These are phyloP conservation scores for Neoboletus brunneissimus DNA, from an alignment of 768 basidiomycete species.

Conservation along the genomic window DNA sequence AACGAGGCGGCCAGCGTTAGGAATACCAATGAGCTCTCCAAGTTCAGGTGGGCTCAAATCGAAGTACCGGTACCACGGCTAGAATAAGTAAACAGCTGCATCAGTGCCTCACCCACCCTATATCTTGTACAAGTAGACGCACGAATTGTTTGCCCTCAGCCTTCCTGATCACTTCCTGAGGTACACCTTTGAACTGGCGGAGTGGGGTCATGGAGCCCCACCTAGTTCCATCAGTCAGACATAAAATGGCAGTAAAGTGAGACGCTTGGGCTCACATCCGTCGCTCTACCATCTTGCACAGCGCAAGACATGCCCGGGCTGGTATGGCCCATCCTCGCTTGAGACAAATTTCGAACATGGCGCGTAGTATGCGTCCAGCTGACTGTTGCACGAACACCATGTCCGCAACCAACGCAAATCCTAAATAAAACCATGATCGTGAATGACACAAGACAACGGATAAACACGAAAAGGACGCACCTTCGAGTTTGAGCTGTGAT, in stretches of 20 bases:
- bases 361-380: slow-evolving; percentile 93
- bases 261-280: slow-evolving; percentile 53
- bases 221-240: slow-evolving; percentile 41
- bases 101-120: neutral
- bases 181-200: slow-evolving; percentile 92
- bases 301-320: slow-evolving; percentile 83
- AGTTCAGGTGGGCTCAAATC: slow-evolving; percentile 90
- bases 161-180: slow-evolving; percentile 78
- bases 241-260: neutral
- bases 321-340: slow-evolving; percentile 98
- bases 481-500: slow-evolving; percentile 90
- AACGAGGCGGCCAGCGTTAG: slow-evolving; percentile 88
- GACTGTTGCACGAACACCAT: slow-evolving; percentile 98
- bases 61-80: slow-evolving; percentile 98
- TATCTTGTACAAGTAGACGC: slow-evolving; percentile 27
- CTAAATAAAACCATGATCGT: slow-evolving; percentile 29
- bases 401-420: slow-evolving; percentile 82
- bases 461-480: slow-evolving; percentile 29
- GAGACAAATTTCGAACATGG: slow-evolving; percentile 96
- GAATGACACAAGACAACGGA: neutral
- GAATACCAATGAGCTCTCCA: slow-evolving; percentile 91
- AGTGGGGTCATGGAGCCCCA: slow-evolving; percentile 98
- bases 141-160: slow-evolving; percentile 98
- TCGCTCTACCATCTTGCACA: slow-evolving; percentile 96
- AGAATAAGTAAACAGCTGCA: neutral